phyloP scores from a whole-genome alignment of 345 rosid genomes.

The Linum tenue region DNA sequence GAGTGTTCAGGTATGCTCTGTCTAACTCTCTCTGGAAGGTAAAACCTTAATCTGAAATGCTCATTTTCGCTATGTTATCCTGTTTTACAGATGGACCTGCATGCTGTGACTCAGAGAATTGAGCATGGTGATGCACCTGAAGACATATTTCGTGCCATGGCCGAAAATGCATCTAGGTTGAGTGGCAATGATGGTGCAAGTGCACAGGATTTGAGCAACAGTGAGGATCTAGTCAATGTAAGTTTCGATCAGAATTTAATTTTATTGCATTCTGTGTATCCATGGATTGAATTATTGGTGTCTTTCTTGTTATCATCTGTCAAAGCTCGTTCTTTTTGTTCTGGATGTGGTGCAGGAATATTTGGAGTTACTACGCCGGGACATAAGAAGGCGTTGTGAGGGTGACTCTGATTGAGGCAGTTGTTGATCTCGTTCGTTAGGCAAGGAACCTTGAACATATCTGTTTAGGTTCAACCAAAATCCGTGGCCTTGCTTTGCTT shows the following conservation, averaged over 20 bases:
- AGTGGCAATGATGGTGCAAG: constrained; percentile 33
- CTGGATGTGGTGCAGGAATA: neutral
- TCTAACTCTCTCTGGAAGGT: neutral
- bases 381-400: neutral
- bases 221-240: constrained; percentile 55
- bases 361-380: neutral
- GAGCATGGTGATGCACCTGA: constrained; percentile 41
- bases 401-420: neutral
- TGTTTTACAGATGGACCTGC: constrained; percentile 35
- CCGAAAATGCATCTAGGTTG: constrained; percentile 40
- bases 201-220: constrained; percentile 39
- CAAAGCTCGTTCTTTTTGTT: neutral
- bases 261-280: neutral
- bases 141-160: constrained; percentile 52
- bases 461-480: neutral
- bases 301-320: neutral
- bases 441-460: neutral
- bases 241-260: constrained; percentile 11
- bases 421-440: neutral
- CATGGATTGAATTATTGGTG: neutral
- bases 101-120: constrained; percentile 42
- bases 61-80: neutral
- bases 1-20: constrained; percentile 37
- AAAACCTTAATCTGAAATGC: neutral
- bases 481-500: too few species aligned